phyloP scores from a whole-genome alignment of 2,329 filamentous ascomycete species.

The Ceratocystis variospora region DNA sequence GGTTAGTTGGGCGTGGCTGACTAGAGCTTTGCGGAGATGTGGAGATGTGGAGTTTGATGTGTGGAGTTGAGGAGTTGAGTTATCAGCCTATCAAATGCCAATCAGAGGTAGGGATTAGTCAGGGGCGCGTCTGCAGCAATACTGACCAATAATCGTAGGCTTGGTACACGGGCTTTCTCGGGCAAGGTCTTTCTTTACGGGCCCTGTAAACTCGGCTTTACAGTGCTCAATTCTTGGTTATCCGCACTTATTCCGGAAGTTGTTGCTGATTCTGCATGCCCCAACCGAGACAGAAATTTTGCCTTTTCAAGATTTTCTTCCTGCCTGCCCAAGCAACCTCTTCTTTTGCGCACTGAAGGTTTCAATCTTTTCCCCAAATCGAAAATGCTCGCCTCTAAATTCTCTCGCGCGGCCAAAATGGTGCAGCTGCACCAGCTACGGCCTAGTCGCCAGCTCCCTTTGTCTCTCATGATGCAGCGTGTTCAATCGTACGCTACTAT shows the following conservation, averaged over 20 bases:
- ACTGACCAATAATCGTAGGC: constrained; percentile 15
- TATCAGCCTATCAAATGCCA: constrained; percentile 13
- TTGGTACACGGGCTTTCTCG: constrained; percentile 17
- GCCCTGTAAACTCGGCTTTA: background rate
- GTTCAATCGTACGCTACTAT: constrained; percentile 60
- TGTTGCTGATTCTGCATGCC: constrained; percentile 13
- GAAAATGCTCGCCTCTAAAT: constrained; percentile 33
- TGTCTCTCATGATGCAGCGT: constrained; percentile 37
- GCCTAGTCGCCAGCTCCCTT: constrained; percentile 29
- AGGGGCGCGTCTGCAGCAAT: background rate
- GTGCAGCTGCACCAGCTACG: constrained; percentile 31
- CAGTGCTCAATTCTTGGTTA: background rate
- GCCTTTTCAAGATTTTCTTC: background rate
- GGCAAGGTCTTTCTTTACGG: background rate
- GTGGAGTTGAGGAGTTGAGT: constrained; percentile 8
- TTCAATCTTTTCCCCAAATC: background rate
- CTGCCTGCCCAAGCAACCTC: background rate
- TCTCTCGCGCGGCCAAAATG: constrained; percentile 32
- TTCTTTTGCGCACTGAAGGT: background rate
- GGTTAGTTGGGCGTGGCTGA: constrained; percentile 10
- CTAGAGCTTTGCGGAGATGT: background rate
- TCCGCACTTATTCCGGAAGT: constrained; percentile 7
- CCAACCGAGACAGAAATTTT: constrained; percentile 13
- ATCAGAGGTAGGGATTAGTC: constrained; percentile 18
- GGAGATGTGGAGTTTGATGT: constrained; percentile 1